Percentiles rank a stretch among this genome's conserved stretches.
Evolutionary conservation across 352 stramenopile genomes (phyloP).

Genomic region (Pythium brachiatum): DNA sequence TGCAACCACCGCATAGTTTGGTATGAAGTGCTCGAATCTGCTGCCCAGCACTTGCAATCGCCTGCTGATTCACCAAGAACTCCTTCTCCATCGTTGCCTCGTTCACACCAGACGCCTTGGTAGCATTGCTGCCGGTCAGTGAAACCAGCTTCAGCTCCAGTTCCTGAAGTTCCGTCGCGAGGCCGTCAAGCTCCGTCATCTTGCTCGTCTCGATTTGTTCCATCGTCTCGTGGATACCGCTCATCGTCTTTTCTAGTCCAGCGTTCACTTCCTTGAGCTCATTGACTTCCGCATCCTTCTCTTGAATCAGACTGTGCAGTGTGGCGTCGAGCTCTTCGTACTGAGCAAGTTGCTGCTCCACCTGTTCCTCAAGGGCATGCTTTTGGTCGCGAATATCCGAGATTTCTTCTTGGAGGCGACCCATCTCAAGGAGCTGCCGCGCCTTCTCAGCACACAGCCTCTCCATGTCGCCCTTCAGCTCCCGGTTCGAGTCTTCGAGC

Average conservation of each 20-base stretch:
- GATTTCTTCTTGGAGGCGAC: slow-evolving; percentile 36
- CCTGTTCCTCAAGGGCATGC: slow-evolving; percentile 34
- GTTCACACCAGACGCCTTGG: not conserved
- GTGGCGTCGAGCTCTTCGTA: slow-evolving; percentile 30
- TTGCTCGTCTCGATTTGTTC: slow-evolving; percentile 17
- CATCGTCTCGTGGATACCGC: slow-evolving; percentile 14
- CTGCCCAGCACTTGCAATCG: slow-evolving; percentile 39
- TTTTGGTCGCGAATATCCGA: slow-evolving; percentile 37
- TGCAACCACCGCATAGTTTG: slow-evolving; percentile 53
- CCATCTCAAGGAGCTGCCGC: slow-evolving; percentile 42
- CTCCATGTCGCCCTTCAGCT: slow-evolving; percentile 51
- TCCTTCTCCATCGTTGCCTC: slow-evolving; percentile 33
- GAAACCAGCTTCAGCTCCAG: slow-evolving; percentile 22
- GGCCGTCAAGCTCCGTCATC: slow-evolving; percentile 9
- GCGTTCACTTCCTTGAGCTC: slow-evolving; percentile 14
- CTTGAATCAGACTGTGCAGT: slow-evolving; percentile 26
- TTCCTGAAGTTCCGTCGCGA: slow-evolving; percentile 15
- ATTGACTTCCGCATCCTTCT: slow-evolving; percentile 42
- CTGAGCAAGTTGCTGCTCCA: slow-evolving; percentile 39
- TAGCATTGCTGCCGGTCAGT: not conserved
- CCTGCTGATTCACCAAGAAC: slow-evolving; percentile 43
- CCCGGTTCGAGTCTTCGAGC: slow-evolving; percentile 46
- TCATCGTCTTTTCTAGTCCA: not conserved
- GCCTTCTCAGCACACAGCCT: slow-evolving; percentile 27
- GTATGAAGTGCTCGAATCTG: slow-evolving; percentile 49